Conservation (phyloP, 805 yeast genomes). For the Metschnikowia gruessii region DNA sequence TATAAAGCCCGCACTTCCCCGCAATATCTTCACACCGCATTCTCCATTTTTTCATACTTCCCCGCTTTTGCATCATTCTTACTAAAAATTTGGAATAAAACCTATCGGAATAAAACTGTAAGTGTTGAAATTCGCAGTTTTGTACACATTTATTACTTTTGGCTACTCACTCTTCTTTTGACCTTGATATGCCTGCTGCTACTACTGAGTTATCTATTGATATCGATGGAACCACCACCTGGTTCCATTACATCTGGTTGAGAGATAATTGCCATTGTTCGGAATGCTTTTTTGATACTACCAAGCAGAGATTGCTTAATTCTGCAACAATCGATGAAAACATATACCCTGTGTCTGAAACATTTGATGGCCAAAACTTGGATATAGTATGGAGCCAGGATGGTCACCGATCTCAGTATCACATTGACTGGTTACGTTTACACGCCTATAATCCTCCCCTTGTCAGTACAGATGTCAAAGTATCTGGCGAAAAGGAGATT, state of each 20-base stretch:
- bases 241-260: slow-evolving; percentile 49
- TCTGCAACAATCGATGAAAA: slow-evolving; percentile 43
- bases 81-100: too few relatives aligned
- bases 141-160: too few relatives aligned
- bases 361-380: slow-evolving; percentile 16
- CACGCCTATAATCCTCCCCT: slow-evolving; percentile 54
- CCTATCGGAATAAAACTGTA: too few relatives aligned
- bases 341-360: slow-evolving; percentile 23
- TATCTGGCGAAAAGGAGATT: slow-evolving; percentile 25
- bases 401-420: slow-evolving; percentile 38
- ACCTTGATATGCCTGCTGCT: slow-evolving; percentile 2
- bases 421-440: slow-evolving; percentile 41
- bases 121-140: too few relatives aligned
- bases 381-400: slow-evolving; percentile 40
- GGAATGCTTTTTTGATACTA: slow-evolving; percentile 49
- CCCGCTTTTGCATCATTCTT: too few relatives aligned
- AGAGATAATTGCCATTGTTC: slow-evolving; percentile 63
- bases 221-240: slow-evolving; percentile 11
- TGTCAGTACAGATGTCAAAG: slow-evolving; percentile 29
- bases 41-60: too few relatives aligned
- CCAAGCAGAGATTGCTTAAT: slow-evolving; percentile 59
- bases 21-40: too few relatives aligned
- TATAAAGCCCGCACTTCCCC: too few relatives aligned
- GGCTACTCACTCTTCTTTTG: too few relatives aligned
- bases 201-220: slow-evolving; percentile 7